These are phyloP conservation scores for Epichloe sibirici DNA, from an alignment of 2,329 filamentous ascomycete genomes.

Conservation along the genomic window DNA sequence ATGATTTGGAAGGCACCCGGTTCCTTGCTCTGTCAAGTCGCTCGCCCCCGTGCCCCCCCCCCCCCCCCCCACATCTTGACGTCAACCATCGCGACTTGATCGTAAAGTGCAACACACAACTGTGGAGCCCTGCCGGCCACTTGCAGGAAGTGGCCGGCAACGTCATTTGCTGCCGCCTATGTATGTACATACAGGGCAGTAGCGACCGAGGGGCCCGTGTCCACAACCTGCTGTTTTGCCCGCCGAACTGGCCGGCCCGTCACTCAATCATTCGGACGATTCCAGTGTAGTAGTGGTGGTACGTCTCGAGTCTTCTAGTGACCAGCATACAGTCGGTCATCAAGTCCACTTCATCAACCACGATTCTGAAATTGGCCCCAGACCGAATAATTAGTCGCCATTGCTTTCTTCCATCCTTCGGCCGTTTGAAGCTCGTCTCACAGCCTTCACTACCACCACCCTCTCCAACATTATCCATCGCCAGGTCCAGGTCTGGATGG, in stretches of 20 bases:
- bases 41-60: not conserved
- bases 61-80: not conserved
- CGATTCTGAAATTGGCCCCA: not conserved
- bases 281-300: no score
- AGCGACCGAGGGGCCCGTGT: no score
- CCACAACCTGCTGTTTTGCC: no score
- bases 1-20: no score
- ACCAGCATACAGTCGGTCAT: no score
- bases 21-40: no score
- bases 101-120: not conserved
- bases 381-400: not conserved
- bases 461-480: not conserved
- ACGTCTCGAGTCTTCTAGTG: no score
- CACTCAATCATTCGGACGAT: no score
- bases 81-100: slow-evolving; percentile 1
- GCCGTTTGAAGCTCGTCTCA: not conserved
- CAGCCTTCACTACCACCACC: not conserved
- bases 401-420: not conserved
- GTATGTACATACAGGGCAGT: not conserved
- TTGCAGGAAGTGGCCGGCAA: not conserved
- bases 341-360: not conserved
- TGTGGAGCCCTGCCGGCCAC: not conserved
- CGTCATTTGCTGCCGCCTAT: not conserved
- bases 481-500: not conserved
- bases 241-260: no score